Evolutionary conservation across 805 yeast genomes (phyloP), one percentile per base, ranked within the genome.

Genomic region (Pichia pseudocactophila): DNA sequence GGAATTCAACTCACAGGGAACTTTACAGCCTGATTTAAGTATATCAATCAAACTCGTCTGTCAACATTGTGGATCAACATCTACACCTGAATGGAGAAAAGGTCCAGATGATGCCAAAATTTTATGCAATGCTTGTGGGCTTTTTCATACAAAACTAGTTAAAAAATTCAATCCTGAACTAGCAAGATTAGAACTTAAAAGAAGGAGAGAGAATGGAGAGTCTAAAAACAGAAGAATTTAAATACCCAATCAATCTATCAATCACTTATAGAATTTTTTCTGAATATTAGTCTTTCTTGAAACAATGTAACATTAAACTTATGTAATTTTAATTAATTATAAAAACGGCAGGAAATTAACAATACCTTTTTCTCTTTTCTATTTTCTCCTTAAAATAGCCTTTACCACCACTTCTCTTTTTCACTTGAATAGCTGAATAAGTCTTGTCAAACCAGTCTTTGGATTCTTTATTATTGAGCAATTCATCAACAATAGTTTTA

Each of bases 21-120:
- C 57, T 4, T 44, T 65, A 15, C 64, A 63, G 30, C 61, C 59
- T 32, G 69, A 63, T 18, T 51, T 65, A 17, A 60, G 68, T 37
- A 41, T 55, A 12, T 57, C 52, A 40, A 54, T 57, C 6, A 57
- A 56, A 34, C 46, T 54, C 7, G 48, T 58, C 8, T 82, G 90
- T 53, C 55, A 65, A 30, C 95, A 87, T 51, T 88, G 96, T 63
- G 80, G 80, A 0, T 75, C 80, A 2, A 68, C 68, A 25, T 77
- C 76, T 37, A 84, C 95, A 0, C 96, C 96, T 0, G 96, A 89
- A 60, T 88, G 97, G 97, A 71, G 97, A 56, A 69, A 82, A 47
- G 97, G 96, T 0, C 96, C 96, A 1, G 73, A 75, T 44, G 95
- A 95, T 0, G 76, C 80, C 4, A 71, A 86, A 52, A 82, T 90